Evolutionary conservation across 2,329 filamentous ascomycete species (phyloP), one percentile per base, ranked within the genome.

Genomic region (Ophiostoma angusticollis): DNA sequence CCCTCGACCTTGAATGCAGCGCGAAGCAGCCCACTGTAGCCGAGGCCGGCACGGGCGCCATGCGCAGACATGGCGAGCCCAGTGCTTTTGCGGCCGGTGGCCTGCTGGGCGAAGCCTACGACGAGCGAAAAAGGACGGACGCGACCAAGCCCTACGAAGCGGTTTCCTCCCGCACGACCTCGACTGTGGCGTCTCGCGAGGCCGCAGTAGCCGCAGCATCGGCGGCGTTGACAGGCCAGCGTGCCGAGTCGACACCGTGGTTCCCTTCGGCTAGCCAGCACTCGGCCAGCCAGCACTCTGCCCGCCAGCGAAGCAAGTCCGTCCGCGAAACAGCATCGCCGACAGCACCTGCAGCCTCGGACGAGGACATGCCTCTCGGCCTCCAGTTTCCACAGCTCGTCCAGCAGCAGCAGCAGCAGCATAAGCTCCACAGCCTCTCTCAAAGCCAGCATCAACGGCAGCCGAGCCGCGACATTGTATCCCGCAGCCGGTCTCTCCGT

Each of bases 1-100:
- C 86, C 4, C 56, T 86, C 8, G 75, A 84, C 43, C 59, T 77
- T 51, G 63, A 69, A n/a, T n/a, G n/a, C n/a, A n/a, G n/a, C n/a
- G n/a, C n/a, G n/a, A n/a, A n/a, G n/a, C n/a, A n/a, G n/a, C n/a
- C n/a, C n/a, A n/a, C n/a, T n/a, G n/a, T n/a, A n/a, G n/a, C n/a
- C 4, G 4, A 22, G 9, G 8, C 36, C n/a, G 16, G 24, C 16
- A 19, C 28, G 17, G n/a, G 4, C 7, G 17, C 29, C 29, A 12
- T 3, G 16, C n/a, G 12, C 9, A n/a, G 8, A 3, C 29, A 21
- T 5, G 19, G 28, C 30, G 37, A 19, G 17, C 34, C 53, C 30
- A 57, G 52, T 13, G 63, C 60, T 0, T 77, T 78, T 48, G 62
- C 62, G 1, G 54, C 64, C 0, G 58, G 57, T 18, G 72, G 74